Evolutionary conservation across 2,329 filamentous ascomycete genomes (phyloP).

Genomic region (Neonectria sp.): DNA sequence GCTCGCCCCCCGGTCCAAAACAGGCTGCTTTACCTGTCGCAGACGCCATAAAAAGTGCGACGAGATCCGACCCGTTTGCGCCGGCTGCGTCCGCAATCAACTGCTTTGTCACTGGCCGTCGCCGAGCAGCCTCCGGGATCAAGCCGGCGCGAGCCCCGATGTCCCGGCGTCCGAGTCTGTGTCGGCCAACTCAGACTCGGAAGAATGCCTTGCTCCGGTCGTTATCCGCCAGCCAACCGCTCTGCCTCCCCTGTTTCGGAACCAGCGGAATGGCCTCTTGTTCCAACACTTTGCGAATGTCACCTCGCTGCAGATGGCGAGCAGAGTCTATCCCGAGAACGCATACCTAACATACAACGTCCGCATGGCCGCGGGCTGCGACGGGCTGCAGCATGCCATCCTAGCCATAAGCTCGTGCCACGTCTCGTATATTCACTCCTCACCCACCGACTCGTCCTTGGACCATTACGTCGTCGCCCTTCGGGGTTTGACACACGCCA

Average conservation of each 20-base stretch:
- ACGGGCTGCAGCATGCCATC: slow-evolving; percentile 23
- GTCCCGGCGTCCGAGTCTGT: background rate
- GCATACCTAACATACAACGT: slow-evolving; percentile 26
- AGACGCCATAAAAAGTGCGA: slow-evolving; percentile 28
- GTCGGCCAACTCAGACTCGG: background rate
- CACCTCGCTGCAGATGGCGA: slow-evolving; percentile 23
- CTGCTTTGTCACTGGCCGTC: slow-evolving; percentile 23
- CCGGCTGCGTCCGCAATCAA: slow-evolving; percentile 25
- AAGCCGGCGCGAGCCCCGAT: background rate
- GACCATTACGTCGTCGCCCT: slow-evolving; percentile 25
- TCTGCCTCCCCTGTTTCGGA: slow-evolving; percentile 23
- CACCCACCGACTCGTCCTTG: slow-evolving; percentile 9
- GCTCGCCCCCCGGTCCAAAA: slow-evolving; percentile 27
- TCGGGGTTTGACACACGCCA: slow-evolving; percentile 17
- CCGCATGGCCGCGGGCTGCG: slow-evolving; percentile 9
- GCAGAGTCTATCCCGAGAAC: slow-evolving; percentile 21
- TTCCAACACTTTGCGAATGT: slow-evolving; percentile 26
- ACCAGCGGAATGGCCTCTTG: slow-evolving; percentile 16
- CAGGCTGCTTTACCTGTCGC: slow-evolving; percentile 25
- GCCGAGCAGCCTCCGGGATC: background rate
- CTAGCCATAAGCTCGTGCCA: slow-evolving; percentile 22
- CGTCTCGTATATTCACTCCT: slow-evolving; percentile 20
- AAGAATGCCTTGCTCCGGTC: slow-evolving; percentile 1
- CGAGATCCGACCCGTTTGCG: slow-evolving; percentile 18
- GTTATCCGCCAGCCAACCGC: slow-evolving; percentile 16